phyloP scores from a whole-genome alignment of 345 rosid species.

The Nasturtium officinale region DNA sequence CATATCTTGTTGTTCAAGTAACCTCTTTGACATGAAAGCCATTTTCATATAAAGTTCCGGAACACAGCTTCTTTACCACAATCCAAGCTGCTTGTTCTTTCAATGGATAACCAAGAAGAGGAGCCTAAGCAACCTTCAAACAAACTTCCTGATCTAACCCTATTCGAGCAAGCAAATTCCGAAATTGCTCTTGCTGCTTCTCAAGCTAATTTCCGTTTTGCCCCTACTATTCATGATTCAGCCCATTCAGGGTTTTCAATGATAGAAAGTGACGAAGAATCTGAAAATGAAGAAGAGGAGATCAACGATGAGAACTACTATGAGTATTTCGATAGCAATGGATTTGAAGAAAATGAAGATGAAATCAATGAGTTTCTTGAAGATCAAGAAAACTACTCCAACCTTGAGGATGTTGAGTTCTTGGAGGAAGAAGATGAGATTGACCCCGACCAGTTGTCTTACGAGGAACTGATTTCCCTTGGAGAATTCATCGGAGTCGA shows the following conservation, averaged over 20 bases:
- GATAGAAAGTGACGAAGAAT: constrained; percentile 49
- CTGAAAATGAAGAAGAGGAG: constrained; percentile 35
- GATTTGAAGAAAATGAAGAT: constrained; percentile 39
- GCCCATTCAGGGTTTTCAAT: constrained; percentile 28
- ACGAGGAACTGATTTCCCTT: constrained; percentile 70
- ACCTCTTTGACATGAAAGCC: constrained; percentile 31
- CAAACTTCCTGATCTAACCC: constrained; percentile 35
- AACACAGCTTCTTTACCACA: constrained; percentile 3
- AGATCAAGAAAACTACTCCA: constrained; percentile 47
- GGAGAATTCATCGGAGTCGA: constrained; percentile 72
- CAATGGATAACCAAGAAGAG: constrained; percentile 33
- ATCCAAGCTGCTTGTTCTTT: constrained; percentile 7
- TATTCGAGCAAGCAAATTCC: constrained; percentile 42
- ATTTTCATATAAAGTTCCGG: background rate
- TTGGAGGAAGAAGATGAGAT: constrained; percentile 60
- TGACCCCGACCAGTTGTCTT: constrained; percentile 67
- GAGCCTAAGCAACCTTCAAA: constrained; percentile 26
- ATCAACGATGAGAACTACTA: constrained; percentile 40
- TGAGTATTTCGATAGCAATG: constrained; percentile 53
- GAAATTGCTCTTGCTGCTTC: constrained; percentile 35
- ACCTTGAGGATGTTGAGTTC: constrained; percentile 45
- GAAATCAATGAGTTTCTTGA: constrained; percentile 49
- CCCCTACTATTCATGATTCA: background rate
- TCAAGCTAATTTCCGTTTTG: constrained; percentile 29
- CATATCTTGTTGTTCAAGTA: constrained; percentile 34